These are phyloP conservation scores for Xylariaceae sp. DNA, from an alignment of 2,329 filamentous ascomycete genomes.

Conservation along the genomic window DNA sequence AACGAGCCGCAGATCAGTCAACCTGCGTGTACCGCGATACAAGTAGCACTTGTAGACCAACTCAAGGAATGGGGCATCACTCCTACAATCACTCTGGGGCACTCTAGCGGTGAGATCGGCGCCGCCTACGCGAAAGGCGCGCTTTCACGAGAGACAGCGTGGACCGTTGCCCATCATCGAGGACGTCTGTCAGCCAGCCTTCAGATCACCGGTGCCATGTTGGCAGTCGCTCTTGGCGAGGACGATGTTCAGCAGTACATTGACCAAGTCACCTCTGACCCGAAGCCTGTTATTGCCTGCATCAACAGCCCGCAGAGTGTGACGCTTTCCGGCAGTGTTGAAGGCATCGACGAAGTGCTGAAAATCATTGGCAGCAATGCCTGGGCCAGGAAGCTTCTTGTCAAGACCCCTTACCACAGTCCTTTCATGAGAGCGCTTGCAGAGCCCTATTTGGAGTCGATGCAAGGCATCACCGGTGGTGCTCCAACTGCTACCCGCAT, in stretches of 20 bases:
- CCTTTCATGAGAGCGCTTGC: conserved; percentile 33
- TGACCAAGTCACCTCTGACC: conserved; percentile 18
- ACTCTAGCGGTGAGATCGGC: conserved; percentile 38
- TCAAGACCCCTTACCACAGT: conserved; percentile 41
- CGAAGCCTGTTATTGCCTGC: conserved; percentile 24
- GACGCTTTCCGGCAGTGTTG: conserved; percentile 24
- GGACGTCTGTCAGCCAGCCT: conserved; percentile 23
- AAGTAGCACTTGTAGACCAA: conserved; percentile 23
- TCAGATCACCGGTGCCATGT: conserved; percentile 22
- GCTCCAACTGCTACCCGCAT: conserved; percentile 14
- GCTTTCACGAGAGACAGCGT: conserved; percentile 27
- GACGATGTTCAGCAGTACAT: conserved; percentile 18
- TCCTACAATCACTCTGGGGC: conserved; percentile 31
- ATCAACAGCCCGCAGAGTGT: conserved; percentile 26
- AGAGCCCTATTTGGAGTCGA: conserved; percentile 28
- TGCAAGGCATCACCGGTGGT: conserved; percentile 16
- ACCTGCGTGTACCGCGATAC: conserved; percentile 23
- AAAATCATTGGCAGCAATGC: conserved; percentile 23
- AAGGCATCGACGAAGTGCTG: conserved; percentile 26
- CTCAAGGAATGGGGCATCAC: conserved; percentile 26
- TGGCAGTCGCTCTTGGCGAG: conserved; percentile 23
- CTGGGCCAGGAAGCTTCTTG: conserved; percentile 32
- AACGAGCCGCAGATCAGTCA: conserved; percentile 27
- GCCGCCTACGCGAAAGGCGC: conserved; percentile 38
- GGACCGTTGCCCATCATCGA: conserved; percentile 26